Evolutionary conservation across 176 grass and related monocot species (phyloP).

Genomic region (Microstegium vimineum): DNA sequence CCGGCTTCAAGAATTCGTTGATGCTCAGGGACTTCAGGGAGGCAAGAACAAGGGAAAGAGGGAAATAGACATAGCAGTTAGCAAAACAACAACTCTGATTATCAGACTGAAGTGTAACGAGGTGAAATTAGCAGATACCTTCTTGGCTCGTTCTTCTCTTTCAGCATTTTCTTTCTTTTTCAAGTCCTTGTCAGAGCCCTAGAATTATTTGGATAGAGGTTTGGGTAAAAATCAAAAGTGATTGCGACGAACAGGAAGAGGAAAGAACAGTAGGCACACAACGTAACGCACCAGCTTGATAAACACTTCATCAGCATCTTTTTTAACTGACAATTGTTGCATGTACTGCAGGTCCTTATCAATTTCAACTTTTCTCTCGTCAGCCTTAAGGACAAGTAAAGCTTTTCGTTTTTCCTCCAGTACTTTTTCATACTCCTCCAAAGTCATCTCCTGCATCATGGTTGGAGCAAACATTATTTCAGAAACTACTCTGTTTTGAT

Average conservation of each 20-base stretch:
- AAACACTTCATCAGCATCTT: slow-evolving; percentile 47
- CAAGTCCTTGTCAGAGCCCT: slow-evolving; percentile 67
- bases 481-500: neutral
- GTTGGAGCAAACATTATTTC: neutral
- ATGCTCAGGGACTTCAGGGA: slow-evolving; percentile 57
- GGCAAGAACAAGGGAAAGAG: neutral
- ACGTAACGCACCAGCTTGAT: slow-evolving; percentile 59
- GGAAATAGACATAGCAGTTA: neutral
- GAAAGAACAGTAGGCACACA: neutral
- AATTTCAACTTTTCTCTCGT: slow-evolving; percentile 78
- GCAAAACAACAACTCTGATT: neutral
- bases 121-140: slow-evolving; percentile 22
- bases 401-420: slow-evolving; percentile 68
- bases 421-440: slow-evolving; percentile 92
- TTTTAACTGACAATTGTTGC: slow-evolving; percentile 69
- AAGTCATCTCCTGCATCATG: slow-evolving; percentile 65
- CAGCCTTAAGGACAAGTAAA: slow-evolving; percentile 45
- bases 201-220: neutral
- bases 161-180: slow-evolving; percentile 73
- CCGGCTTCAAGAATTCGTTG: slow-evolving; percentile 83
- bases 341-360: slow-evolving; percentile 75
- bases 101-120: neutral
- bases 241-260: neutral
- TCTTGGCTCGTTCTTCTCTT: slow-evolving; percentile 60
- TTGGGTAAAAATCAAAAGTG: neutral